phyloP scores from a whole-genome alignment of 176 grass and related monocot species.

The Dactylis glomerata region DNA sequence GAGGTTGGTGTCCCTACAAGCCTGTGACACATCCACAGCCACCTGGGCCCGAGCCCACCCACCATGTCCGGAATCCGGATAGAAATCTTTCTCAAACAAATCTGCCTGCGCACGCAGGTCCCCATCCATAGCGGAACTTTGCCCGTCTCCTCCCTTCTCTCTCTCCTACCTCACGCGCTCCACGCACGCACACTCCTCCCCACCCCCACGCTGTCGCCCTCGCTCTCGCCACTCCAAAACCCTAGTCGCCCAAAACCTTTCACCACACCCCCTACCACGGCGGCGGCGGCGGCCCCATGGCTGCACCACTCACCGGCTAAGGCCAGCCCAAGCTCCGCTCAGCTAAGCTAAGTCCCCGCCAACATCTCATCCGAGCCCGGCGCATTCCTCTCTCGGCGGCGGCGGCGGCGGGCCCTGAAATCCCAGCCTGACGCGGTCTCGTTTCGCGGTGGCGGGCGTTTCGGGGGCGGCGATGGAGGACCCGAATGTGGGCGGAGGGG shows the following conservation, averaged over 20 bases:
- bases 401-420: neutral
- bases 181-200: conserved; percentile 32
- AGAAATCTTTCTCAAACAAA: neutral
- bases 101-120: neutral
- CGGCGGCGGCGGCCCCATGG: conserved; percentile 21
- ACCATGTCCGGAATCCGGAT: neutral
- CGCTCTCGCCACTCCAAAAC: conserved; percentile 36
- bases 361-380: neutral
- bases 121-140: neutral
- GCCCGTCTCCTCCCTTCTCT: neutral
- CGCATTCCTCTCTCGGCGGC: neutral
- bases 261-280: neutral
- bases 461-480: conserved; percentile 28
- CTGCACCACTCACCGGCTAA: conserved; percentile 16
- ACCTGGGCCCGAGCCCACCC: neutral
- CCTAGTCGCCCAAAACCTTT: conserved; percentile 48
- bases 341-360: neutral
- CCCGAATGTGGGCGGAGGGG: conserved; percentile 26
- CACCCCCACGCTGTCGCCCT: neutral
- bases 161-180: conserved; percentile 29
- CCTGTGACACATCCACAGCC: neutral
- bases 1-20: neutral
- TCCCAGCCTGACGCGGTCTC: neutral
- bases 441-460: neutral
- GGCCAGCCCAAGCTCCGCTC: neutral